phyloP scores from a whole-genome alignment of 2,329 filamentous ascomycete species.

The Emydomyces testavorans region DNA sequence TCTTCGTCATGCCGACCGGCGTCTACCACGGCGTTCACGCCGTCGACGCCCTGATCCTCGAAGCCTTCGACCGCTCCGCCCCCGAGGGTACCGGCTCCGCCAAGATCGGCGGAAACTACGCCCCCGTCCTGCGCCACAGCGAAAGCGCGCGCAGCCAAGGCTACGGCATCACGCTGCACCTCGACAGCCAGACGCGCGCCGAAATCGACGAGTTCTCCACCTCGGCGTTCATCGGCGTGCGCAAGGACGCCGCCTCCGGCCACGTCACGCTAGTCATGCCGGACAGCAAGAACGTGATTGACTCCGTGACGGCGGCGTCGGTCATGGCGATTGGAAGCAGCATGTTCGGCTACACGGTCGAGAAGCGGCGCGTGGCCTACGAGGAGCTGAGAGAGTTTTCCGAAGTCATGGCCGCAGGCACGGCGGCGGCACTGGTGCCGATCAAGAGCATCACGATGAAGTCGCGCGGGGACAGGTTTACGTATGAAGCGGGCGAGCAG shows the following conservation, averaged over 20 bases:
- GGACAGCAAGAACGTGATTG: constrained; percentile 75
- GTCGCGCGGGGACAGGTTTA: constrained; percentile 45
- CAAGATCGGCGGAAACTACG: constrained; percentile 96
- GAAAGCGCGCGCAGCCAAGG: constrained; percentile 67
- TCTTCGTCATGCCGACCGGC: constrained; percentile 83
- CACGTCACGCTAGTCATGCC: constrained; percentile 69
- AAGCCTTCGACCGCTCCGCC: constrained; percentile 89
- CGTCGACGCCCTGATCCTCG: constrained; percentile 76
- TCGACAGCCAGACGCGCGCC: constrained; percentile 71
- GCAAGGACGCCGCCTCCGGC: constrained; percentile 42
- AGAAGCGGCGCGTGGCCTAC: constrained; percentile 55
- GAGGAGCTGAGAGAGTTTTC: constrained; percentile 51
- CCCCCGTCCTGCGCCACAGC: constrained; percentile 77
- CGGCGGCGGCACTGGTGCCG: constrained; percentile 79
- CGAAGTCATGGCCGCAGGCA: constrained; percentile 86
- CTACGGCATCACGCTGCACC: constrained; percentile 86
- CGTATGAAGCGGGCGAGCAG: constrained; percentile 37
- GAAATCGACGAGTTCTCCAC: constrained; percentile 96
- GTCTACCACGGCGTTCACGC: constrained; percentile 87
- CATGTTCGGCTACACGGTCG: constrained; percentile 73
- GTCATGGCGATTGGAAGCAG: constrained; percentile 58
- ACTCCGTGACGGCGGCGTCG: constrained; percentile 72
- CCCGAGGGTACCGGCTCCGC: constrained; percentile 79
- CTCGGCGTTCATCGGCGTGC: constrained; percentile 78
- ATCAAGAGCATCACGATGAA: constrained; percentile 78